Percentiles rank a stretch among this genome's conserved stretches.
Conservation (phyloP, 768 basidiomycete species). For the Tulasnella sp. region DNA sequence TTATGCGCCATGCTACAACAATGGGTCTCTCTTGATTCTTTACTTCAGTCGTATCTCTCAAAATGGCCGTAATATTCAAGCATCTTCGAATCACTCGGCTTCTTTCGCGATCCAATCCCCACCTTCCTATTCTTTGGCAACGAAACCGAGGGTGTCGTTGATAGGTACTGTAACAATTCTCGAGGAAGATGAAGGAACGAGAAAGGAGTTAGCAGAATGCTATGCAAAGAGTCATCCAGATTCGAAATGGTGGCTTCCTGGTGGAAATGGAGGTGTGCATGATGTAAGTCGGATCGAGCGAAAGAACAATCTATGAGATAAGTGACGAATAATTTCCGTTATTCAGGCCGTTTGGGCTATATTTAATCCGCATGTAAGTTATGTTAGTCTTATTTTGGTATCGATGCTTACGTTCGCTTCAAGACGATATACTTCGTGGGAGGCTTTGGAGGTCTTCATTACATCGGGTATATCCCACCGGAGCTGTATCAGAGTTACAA, state of each 20-base stretch:
- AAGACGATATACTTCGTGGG: conserved; percentile 42
- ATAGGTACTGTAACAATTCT: conserved; percentile 40
- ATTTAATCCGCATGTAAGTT: conserved; percentile 40
- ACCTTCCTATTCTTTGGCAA: conserved; percentile 29
- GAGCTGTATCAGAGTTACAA: conserved; percentile 31
- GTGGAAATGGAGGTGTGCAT: conserved; percentile 33
- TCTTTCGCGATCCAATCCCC: conserved; percentile 34
- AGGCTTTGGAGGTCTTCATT: conserved; percentile 40
- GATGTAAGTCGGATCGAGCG: conserved; percentile 26
- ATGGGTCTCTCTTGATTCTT: conserved; percentile 41
- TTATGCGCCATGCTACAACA: conserved; percentile 35
- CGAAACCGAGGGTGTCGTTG: conserved; percentile 36
- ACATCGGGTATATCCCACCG: conserved; percentile 40
- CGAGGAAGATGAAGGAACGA: conserved; percentile 25
- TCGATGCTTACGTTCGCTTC: neutral
- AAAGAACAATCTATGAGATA: neutral
- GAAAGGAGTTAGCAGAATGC: conserved; percentile 29
- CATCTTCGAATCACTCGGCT: conserved; percentile 30
- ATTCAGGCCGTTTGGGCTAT: conserved; percentile 41
- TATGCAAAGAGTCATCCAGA: conserved; percentile 35
- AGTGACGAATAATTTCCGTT: too few species aligned
- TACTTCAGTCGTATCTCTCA: conserved; percentile 45
- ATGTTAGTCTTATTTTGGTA: neutral
- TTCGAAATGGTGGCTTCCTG: conserved; percentile 40
- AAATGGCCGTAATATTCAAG: conserved; percentile 38